Evolutionary conservation across 2,329 filamentous ascomycete genomes (phyloP), one percentile per base, ranked within the genome.

Genomic region (Colletotrichum viniferum): DNA sequence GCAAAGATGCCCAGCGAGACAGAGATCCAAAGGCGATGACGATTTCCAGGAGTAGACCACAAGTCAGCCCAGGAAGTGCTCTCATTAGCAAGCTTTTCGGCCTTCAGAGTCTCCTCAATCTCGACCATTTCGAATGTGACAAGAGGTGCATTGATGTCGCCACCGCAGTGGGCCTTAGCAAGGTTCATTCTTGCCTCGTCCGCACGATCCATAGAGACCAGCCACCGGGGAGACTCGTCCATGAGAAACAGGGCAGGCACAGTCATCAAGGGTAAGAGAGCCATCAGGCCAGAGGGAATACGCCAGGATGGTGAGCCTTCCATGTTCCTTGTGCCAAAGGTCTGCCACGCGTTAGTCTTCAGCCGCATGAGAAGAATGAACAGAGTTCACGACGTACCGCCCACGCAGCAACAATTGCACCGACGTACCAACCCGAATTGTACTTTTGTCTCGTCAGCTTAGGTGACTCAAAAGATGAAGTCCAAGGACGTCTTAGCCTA

Each of bases 211-310:
- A 69, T 74, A 6, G 77, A 81, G 21, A 81, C 78, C 43, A 82
- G 77, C 79, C 79, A 82, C 64, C 80, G 78, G 28, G 80, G 80
- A 10, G 81, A 82, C 75, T 82, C 81, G 34, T 79, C 79, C 32
- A 81, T 78, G 48, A 80, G 73, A 76, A 79, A 80, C 58, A 81
- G 78, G 52, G 78, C 78, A 16, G 76, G 73, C 24, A 80, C 64
- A 69, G 79, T 79, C 65, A 87, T 77, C 24, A 85, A 68, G 3
- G 86, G 87, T 85, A 69, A 83, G 16, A 83, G 84, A 73, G 86
- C 85, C 76, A 90, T 88, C 3, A 90, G 79, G 4, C 88, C 80
- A 55, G 87, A 89, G 1, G 88, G 88, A 4, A 88, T 81, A 60
- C 88, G 84, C 87, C 88, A 90, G n/a, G 86, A 83, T 87, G 86